These are phyloP conservation scores for Albifimbria verrucaria DNA, from an alignment of 2,329 filamentous ascomycete species.

Conservation along the genomic window DNA sequence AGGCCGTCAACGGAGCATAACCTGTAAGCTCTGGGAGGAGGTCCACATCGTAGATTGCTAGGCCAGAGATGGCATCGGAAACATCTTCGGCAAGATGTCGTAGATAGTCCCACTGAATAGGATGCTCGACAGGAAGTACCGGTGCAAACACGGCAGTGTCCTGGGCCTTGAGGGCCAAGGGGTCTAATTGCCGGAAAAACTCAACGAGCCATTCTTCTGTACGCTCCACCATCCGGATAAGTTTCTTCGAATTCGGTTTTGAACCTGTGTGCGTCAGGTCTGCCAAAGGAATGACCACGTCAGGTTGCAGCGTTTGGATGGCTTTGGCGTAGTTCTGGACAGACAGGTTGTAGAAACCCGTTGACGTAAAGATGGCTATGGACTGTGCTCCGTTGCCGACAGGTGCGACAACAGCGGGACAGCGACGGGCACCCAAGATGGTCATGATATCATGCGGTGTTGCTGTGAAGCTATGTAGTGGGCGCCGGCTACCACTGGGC, in stretches of 20 bases:
- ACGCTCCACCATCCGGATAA: constrained; percentile 79
- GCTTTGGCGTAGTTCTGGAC: constrained; percentile 67
- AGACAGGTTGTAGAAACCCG: constrained; percentile 73
- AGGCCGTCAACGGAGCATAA: constrained; percentile 48
- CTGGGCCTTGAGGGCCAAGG: constrained; percentile 20
- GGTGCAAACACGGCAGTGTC: constrained; percentile 56
- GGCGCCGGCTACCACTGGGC: constrained; percentile 40
- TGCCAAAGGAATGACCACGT: constrained; percentile 75
- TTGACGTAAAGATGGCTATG: constrained; percentile 79
- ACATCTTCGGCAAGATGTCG: constrained; percentile 66
- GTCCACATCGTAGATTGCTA: constrained; percentile 76
- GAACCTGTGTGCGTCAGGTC: constrained; percentile 57
- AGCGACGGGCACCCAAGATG: constrained; percentile 73
- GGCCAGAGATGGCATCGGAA: constrained; percentile 53
- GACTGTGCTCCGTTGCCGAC: constrained; percentile 67
- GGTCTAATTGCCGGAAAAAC: constrained; percentile 46
- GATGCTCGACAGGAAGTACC: constrained; percentile 70
- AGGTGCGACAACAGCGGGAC: constrained; percentile 70
- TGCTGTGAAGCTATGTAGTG: constrained; percentile 74
- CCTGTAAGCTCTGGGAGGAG: constrained; percentile 63
- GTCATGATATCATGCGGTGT: constrained; percentile 63
- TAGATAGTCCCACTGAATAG: constrained; percentile 78
- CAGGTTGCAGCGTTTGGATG: constrained; percentile 65
- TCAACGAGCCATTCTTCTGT: constrained; percentile 79
- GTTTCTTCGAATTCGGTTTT: constrained; percentile 65